Evolutionary conservation across 1,284 basidiomycete genomes (phyloP).

Genomic region (Mycena sp.): DNA sequence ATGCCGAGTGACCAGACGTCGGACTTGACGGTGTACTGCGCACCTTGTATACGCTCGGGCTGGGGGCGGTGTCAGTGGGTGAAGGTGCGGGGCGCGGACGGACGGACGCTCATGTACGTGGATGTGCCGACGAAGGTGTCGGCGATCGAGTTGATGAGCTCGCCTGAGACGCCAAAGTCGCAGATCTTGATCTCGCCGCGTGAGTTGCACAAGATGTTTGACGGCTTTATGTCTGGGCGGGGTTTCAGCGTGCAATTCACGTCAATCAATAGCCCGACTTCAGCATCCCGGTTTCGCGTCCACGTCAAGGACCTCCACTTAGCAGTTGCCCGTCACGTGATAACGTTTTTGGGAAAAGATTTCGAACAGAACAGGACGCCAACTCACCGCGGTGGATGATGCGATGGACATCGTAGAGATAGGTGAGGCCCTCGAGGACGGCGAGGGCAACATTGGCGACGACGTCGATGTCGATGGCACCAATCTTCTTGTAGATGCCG

Average conservation of each 20-base stretch:
- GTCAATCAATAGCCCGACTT: too few species aligned
- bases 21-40: conserved; percentile 96
- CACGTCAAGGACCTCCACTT: too few species aligned
- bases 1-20: conserved; percentile 98
- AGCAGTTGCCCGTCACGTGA: conserved; percentile 16
- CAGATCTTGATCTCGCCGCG: conserved; percentile 97
- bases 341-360: background rate
- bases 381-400: conserved; percentile 95
- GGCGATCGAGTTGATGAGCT: conserved; percentile 98
- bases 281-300: too few species aligned
- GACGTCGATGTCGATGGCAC: conserved; percentile 89
- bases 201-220: conserved; percentile 96
- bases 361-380: background rate
- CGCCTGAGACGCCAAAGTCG: conserved; percentile 98
- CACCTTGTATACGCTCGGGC: conserved; percentile 99
- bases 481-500: conserved; percentile 93
- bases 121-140: conserved; percentile 99
- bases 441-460: conserved; percentile 92
- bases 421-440: conserved; percentile 94
- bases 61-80: conserved; percentile 47
- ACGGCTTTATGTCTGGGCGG: conserved; percentile 95
- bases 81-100: background rate
- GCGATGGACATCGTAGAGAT: conserved; percentile 99
- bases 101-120: conserved; percentile 97
- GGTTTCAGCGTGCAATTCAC: conserved; percentile 1